Conservation (phyloP, 2,329 filamentous ascomycete genomes). For the Cytospora schulzeri region DNA sequence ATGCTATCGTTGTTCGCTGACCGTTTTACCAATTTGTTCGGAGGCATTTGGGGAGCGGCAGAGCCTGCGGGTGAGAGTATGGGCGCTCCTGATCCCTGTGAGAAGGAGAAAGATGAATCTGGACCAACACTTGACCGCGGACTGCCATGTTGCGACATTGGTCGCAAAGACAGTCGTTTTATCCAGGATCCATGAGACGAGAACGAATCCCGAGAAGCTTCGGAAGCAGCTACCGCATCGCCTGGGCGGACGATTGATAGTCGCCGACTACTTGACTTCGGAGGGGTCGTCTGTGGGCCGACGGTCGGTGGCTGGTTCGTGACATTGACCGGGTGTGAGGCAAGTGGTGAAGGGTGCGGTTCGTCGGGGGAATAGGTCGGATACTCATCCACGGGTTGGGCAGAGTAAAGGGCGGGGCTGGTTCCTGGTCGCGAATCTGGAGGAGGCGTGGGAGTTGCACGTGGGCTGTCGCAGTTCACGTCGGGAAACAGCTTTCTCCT, state of each 20-base stretch:
- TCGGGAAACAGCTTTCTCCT: slow-evolving; percentile 39
- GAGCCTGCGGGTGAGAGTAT: slow-evolving; percentile 53
- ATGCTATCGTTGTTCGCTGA: slow-evolving; percentile 37
- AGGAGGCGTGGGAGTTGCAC: slow-evolving; percentile 32
- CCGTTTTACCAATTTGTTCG: slow-evolving; percentile 80
- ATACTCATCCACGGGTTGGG: slow-evolving; percentile 34
- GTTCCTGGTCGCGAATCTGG: slow-evolving; percentile 47
- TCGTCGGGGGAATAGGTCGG: slow-evolving; percentile 29
- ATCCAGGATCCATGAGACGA: slow-evolving; percentile 73
- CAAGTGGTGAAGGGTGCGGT: slow-evolving; percentile 32
- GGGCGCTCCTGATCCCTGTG: slow-evolving; percentile 67
- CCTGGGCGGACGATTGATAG: slow-evolving; percentile 46
- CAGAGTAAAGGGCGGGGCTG: slow-evolving; percentile 44
- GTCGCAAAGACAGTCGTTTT: slow-evolving; percentile 67
- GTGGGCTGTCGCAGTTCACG: slow-evolving; percentile 23
- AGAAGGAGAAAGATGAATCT: slow-evolving; percentile 66
- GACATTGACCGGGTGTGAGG: slow-evolving; percentile 35
- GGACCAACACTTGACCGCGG: slow-evolving; percentile 62
- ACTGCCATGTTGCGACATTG: slow-evolving; percentile 65
- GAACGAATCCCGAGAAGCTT: slow-evolving; percentile 56
- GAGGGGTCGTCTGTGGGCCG: slow-evolving; percentile 45
- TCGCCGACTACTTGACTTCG: slow-evolving; percentile 43
- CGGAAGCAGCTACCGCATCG: slow-evolving; percentile 44
- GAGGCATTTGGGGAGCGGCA: slow-evolving; percentile 51
- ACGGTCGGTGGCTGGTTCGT: slow-evolving; percentile 36